These are phyloP conservation scores for Rubroshorea leprosula DNA, from an alignment of 345 rosid genomes.

Conservation along the genomic window DNA sequence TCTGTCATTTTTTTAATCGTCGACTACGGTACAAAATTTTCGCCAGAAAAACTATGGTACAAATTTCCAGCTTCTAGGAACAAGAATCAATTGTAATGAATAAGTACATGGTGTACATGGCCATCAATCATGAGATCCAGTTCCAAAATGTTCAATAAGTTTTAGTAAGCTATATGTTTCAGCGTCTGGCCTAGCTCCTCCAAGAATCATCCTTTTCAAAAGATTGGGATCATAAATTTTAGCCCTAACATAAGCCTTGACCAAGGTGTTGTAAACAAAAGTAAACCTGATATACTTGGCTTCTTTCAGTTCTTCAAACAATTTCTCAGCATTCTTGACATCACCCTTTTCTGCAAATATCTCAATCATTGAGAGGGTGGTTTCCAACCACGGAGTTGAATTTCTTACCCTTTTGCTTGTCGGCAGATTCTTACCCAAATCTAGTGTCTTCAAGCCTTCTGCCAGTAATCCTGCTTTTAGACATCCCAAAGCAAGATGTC, in stretches of 20 bases:
- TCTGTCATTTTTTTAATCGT: too few species aligned
- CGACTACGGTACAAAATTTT: too few species aligned
- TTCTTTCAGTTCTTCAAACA: conserved; percentile 58
- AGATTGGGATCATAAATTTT: conserved; percentile 60
- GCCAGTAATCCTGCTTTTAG: conserved; percentile 51
- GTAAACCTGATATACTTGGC: conserved; percentile 67
- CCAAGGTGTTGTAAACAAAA: conserved; percentile 73
- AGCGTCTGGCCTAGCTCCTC: conserved; percentile 88
- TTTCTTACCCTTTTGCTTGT: conserved; percentile 47
- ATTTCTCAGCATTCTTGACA: conserved; percentile 57
- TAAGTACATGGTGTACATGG: too few species aligned
- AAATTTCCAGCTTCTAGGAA: neutral
- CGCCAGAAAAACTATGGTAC: too few species aligned
- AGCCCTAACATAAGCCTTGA: conserved; percentile 78
- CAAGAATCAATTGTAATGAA: conserved; percentile 10
- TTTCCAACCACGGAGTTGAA: conserved; percentile 89
- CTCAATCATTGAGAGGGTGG: conserved; percentile 64
- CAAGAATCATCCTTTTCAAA: conserved; percentile 85
- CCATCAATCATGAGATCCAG: conserved; percentile 13
- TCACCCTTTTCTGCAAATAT: conserved; percentile 74
- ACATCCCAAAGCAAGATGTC: conserved; percentile 89
- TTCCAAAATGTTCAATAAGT: conserved; percentile 52
- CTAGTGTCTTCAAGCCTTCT: conserved; percentile 69
- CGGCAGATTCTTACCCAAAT: conserved; percentile 37
- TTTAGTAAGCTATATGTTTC: conserved; percentile 84